Evolutionary conservation across 495 filamentous ascomycete genomes (phyloP).

Genomic region (Acidiella bohemica): DNA sequence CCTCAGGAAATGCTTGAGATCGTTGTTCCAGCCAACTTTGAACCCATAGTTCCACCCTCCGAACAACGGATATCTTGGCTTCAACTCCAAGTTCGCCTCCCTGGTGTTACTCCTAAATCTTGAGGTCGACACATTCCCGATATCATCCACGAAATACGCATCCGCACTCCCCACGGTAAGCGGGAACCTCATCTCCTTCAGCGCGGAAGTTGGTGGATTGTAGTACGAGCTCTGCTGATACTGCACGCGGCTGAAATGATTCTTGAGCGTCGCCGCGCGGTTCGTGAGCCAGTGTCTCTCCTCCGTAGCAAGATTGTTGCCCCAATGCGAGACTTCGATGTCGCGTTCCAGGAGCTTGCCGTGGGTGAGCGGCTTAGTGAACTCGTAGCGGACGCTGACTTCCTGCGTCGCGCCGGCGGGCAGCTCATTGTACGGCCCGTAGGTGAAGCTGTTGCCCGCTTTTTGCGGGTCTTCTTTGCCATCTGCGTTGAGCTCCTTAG

Average conservation of each 20-base stretch:
- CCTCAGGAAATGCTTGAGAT: constrained; percentile 61
- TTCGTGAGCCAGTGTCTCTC: constrained; percentile 86
- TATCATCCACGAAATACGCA: constrained; percentile 90
- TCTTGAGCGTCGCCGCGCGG: constrained; percentile 66
- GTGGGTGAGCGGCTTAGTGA: constrained; percentile 79
- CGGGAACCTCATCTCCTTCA: constrained; percentile 70
- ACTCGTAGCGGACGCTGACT: constrained; percentile 77
- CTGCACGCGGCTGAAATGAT: constrained; percentile 74
- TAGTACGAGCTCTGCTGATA: constrained; percentile 69
- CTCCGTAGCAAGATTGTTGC: constrained; percentile 86
- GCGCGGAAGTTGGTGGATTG: constrained; percentile 56
- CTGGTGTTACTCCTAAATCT: constrained; percentile 65
- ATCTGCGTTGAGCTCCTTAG: constrained; percentile 39
- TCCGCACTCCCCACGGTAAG: constrained; percentile 64
- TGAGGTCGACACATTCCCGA: constrained; percentile 93
- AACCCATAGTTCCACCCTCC: constrained; percentile 97
- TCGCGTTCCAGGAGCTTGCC: constrained; percentile 68
- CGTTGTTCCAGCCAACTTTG: constrained; percentile 84
- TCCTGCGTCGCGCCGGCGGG: constrained; percentile 59
- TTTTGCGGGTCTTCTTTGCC: constrained; percentile 61
- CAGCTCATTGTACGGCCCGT: constrained; percentile 75
- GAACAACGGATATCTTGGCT: constrained; percentile 84
- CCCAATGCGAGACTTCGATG: constrained; percentile 93
- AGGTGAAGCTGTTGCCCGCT: constrained; percentile 74
- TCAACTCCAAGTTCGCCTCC: constrained; percentile 74